These are phyloP conservation scores for Aquilaria yunnanensis DNA, from an alignment of 345 rosid genomes.

Conservation along the genomic window DNA sequence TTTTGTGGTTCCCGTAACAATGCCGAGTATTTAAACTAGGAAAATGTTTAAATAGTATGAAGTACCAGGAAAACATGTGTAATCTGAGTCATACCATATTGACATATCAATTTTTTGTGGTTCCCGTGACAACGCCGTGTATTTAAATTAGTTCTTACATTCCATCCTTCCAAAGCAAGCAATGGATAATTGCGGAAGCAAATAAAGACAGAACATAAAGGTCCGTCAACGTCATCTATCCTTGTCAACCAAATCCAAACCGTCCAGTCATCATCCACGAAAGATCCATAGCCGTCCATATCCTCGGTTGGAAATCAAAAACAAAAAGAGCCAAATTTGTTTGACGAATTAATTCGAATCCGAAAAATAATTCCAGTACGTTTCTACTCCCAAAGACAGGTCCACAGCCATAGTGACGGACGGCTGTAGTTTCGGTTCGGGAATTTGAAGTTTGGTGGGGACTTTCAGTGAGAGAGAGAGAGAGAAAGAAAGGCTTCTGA, in stretches of 20 bases:
- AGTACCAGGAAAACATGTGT: too few species aligned
- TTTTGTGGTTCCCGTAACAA: too few species aligned
- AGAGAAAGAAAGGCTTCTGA: not conserved
- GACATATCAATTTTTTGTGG: too few species aligned
- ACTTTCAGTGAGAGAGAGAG: not conserved
- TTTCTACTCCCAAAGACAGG: too few species aligned
- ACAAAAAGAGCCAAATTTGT: not conserved
- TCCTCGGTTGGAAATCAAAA: not conserved
- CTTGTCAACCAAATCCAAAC: not conserved
- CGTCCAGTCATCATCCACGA: constrained; percentile 16
- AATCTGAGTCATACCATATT: too few species aligned
- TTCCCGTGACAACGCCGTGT: too few species aligned
- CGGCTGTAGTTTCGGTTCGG: not conserved
- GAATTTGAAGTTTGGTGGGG: constrained; percentile 15
- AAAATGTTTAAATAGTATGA: too few species aligned
- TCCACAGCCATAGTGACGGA: too few species aligned
- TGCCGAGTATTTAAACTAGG: too few species aligned
- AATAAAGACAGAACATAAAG: not conserved
- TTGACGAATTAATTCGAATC: not conserved
- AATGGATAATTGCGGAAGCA: constrained; percentile 12
- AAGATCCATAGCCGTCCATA: constrained; percentile 16
- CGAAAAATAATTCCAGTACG: too few species aligned
- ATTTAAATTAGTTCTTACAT: too few species aligned
- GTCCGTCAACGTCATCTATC: constrained; percentile 22
- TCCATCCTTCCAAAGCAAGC: too few species aligned